phyloP scores from a whole-genome alignment of 2,329 filamentous ascomycete genomes.

The Pseudogymnoascus sp. region DNA sequence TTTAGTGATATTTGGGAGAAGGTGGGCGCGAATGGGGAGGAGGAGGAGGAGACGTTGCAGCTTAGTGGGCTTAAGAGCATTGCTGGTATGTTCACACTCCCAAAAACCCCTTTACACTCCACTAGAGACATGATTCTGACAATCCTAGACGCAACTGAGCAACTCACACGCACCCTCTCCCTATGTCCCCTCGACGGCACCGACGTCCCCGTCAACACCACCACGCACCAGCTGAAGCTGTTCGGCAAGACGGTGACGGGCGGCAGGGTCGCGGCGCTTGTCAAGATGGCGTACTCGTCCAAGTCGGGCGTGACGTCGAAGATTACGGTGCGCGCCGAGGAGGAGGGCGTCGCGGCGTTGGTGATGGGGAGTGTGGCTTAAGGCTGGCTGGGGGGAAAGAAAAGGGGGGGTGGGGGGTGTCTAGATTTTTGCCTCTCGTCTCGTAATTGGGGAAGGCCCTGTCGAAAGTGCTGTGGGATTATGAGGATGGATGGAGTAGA shows the following conservation, averaged over 20 bases:
- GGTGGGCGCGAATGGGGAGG: constrained; percentile 78
- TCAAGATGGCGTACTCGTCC: constrained; percentile 88
- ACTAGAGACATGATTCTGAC: too few species aligned
- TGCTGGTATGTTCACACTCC: constrained; percentile 50
- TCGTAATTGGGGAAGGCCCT: neutral
- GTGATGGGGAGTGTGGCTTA: constrained; percentile 72
- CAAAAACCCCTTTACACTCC: too few species aligned
- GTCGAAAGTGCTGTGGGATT: neutral
- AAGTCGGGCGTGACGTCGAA: constrained; percentile 95
- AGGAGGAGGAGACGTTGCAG: constrained; percentile 85
- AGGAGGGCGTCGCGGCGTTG: constrained; percentile 79
- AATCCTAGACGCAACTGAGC: constrained; percentile 74
- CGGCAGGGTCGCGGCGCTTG: constrained; percentile 75
- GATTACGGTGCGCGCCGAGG: constrained; percentile 84
- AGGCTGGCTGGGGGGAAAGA: neutral
- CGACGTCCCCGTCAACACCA: constrained; percentile 79
- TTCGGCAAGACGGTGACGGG: constrained; percentile 92
- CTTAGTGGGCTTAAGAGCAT: constrained; percentile 85
- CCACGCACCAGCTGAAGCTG: constrained; percentile 89
- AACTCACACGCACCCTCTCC: constrained; percentile 76
- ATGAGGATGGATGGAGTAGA: neutral
- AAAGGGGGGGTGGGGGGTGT: neutral
- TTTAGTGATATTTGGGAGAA: constrained; percentile 96
- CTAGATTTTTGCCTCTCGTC: neutral
- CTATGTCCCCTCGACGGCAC: constrained; percentile 91